These are phyloP conservation scores for Tetradesmus lagerheimii DNA, from an alignment of 139 green algal genomes.

Conservation along the genomic window DNA sequence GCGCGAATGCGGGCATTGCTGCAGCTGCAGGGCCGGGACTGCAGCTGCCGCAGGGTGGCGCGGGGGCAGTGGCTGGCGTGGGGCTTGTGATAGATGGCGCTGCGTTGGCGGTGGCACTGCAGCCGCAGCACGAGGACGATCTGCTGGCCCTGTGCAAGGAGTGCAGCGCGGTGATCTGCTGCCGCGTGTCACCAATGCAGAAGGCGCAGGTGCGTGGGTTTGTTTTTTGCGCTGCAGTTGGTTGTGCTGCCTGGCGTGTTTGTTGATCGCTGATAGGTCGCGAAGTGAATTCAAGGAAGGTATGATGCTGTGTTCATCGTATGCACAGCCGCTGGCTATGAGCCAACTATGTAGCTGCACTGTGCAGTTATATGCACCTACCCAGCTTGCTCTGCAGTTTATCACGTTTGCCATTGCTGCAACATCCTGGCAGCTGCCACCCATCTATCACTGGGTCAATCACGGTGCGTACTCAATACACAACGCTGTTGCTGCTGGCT, in stretches of 20 bases:
- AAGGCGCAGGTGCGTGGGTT: constrained; percentile 60
- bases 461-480: too few species aligned
- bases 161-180: constrained; percentile 80
- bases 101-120: constrained; percentile 32
- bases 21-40: background rate
- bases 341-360: too few species aligned
- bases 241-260: too few species aligned
- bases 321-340: too few species aligned
- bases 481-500: background rate
- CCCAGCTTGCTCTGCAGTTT: too few species aligned
- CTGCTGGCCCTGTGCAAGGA: constrained; percentile 59
- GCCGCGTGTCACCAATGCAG: constrained; percentile 71
- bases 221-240: too few species aligned
- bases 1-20: background rate
- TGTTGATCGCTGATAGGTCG: too few species aligned
- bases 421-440: background rate
- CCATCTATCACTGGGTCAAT: too few species aligned
- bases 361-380: too few species aligned
- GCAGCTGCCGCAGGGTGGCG: background rate
- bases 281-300: too few species aligned
- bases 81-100: constrained; percentile 47
- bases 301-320: too few species aligned
- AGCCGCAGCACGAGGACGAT: constrained; percentile 48
- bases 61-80: constrained; percentile 5
- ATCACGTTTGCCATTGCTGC: too few species aligned